Conservation (phyloP, 345 rosid species). For the Salix dunnii region DNA sequence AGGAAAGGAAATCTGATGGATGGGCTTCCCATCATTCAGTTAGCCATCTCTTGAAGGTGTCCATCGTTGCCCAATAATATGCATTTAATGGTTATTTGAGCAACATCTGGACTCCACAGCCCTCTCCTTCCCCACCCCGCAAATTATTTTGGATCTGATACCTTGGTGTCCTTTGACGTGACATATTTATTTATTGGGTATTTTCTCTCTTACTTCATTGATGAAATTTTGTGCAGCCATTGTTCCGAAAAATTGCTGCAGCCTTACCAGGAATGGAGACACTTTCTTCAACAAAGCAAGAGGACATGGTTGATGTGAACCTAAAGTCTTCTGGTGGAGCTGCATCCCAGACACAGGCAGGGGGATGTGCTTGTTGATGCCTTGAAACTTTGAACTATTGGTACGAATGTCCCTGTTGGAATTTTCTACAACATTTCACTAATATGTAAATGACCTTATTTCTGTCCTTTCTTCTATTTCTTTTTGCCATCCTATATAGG, state of each 20-base stretch:
- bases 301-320: slow-evolving; percentile 27
- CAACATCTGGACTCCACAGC: too few species aligned
- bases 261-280: slow-evolving; percentile 19
- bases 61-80: too few species aligned
- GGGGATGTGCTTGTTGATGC: slow-evolving; percentile 24
- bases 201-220: not conserved
- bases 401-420: not conserved
- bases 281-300: slow-evolving; percentile 24
- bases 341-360: slow-evolving; percentile 14
- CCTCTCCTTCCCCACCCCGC: too few species aligned
- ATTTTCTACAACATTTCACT: not conserved
- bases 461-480: not conserved
- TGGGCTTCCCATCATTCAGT: not conserved
- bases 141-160: not conserved
- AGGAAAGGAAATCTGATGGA: not conserved
- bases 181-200: not conserved
- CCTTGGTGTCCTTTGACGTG: not conserved
- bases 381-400: not conserved
- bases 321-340: slow-evolving; percentile 9
- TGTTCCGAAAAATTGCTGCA: slow-evolving; percentile 19
- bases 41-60: not conserved
- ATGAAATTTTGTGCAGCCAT: slow-evolving; percentile 1
- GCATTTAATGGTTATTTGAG: too few species aligned
- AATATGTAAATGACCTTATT: not conserved
- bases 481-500: not conserved